Evolutionary conservation across 805 yeast species (phyloP).

Genomic region (Nakazawaea sp.): DNA sequence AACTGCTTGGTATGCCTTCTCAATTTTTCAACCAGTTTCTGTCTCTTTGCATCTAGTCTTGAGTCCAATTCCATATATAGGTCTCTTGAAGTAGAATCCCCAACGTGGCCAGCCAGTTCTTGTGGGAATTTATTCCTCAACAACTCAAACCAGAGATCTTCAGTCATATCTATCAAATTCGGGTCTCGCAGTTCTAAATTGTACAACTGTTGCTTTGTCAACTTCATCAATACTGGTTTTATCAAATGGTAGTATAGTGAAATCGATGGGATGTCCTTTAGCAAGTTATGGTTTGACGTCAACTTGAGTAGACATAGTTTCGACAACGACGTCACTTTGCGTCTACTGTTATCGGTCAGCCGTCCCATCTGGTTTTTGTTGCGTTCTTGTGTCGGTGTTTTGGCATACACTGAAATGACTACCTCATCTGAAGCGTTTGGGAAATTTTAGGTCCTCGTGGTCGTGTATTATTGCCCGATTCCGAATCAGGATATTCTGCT

Average conservation of each 20-base stretch:
- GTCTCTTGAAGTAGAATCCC: slow-evolving; percentile 18
- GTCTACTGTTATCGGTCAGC: background rate
- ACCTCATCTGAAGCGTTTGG: no score
- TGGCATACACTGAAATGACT: no score
- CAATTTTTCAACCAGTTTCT: slow-evolving; percentile 36
- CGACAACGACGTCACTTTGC: slow-evolving; percentile 3
- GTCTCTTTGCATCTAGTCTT: slow-evolving; percentile 36
- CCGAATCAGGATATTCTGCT: no score
- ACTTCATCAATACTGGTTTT: slow-evolving; percentile 36
- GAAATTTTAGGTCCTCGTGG: no score
- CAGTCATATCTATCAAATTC: slow-evolving; percentile 32
- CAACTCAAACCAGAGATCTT: slow-evolving; percentile 38
- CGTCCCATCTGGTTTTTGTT: background rate
- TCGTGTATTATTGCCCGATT: no score
- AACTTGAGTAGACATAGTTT: slow-evolving; percentile 2
- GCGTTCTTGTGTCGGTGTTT: background rate
- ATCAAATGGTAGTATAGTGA: slow-evolving; percentile 32
- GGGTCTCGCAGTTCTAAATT: slow-evolving; percentile 35
- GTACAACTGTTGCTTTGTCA: slow-evolving; percentile 36
- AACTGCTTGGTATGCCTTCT: slow-evolving; percentile 33
- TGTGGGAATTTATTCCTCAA: slow-evolving; percentile 41
- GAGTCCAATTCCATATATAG: slow-evolving; percentile 30
- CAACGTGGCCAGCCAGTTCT: slow-evolving; percentile 20
- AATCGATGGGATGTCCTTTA: slow-evolving; percentile 2
- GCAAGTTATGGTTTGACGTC: background rate